Percentiles rank a stretch among this genome's conserved stretches.
phyloP scores from a whole-genome alignment of 179 eudicot species.

The Beta macrorhiza region DNA sequence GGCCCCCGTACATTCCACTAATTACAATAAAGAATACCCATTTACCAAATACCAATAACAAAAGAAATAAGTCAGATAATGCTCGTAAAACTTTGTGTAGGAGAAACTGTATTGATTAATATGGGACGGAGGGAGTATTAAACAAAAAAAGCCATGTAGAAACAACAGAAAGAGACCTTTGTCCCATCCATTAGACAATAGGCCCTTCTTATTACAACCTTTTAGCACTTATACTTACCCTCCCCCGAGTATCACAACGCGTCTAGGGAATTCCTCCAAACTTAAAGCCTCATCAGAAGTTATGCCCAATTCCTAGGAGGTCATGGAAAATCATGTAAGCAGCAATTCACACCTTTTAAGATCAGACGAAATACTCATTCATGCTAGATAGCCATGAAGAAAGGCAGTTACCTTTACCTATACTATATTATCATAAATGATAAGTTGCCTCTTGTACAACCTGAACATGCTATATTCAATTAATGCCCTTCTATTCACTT shows the following conservation, averaged over 20 bases:
- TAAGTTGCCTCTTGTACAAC: too few relatives aligned
- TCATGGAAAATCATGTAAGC: slow-evolving; percentile 13
- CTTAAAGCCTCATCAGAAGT: slow-evolving; percentile 99
- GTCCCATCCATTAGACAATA: background rate
- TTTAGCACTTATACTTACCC: slow-evolving; percentile 52
- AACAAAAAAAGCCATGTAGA: slow-evolving; percentile 7
- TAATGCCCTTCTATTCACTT: background rate
- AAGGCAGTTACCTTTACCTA: background rate
- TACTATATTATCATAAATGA: background rate
- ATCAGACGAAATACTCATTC: background rate
- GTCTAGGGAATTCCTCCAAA: slow-evolving; percentile 93
- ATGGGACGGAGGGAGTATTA: too few relatives aligned
- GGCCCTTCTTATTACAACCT: background rate
- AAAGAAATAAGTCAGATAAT: too few relatives aligned
- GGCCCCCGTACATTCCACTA: too few relatives aligned
- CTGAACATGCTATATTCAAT: background rate
- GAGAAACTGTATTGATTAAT: too few relatives aligned
- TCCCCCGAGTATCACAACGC: slow-evolving; percentile 87
- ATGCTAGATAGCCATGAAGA: background rate
- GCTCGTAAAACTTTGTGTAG: too few relatives aligned
- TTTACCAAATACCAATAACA: too few relatives aligned
- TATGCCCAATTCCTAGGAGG: slow-evolving; percentile 68
- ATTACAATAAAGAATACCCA: too few relatives aligned
- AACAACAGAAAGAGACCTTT: slow-evolving; percentile 2
- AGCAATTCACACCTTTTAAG: background rate